Conservation (phyloP, 2,329 filamentous ascomycete species). For the Penicillium sp. region DNA sequence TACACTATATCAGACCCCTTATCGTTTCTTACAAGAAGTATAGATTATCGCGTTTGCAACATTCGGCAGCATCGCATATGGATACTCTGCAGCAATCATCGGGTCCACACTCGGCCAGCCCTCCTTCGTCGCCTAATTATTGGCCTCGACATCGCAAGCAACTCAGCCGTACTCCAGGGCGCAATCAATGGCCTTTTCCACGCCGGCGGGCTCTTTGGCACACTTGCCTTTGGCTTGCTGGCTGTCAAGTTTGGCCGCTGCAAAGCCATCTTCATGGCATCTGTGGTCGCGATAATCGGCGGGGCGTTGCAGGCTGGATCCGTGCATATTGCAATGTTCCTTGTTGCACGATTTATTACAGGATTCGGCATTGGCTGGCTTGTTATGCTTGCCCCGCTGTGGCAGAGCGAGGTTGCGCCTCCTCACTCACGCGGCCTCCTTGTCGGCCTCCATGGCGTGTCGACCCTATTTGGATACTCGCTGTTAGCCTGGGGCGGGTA, state of each 20-base stretch:
- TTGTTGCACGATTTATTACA: neutral
- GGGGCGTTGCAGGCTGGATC: neutral
- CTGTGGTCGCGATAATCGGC: neutral
- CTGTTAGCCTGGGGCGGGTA: too few species aligned
- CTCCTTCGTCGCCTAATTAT: neutral
- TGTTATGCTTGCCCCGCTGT: too few species aligned
- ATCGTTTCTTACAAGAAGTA: too few species aligned
- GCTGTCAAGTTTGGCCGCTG: neutral
- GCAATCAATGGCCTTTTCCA: neutral
- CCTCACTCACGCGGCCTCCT: too few species aligned
- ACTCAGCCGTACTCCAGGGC: neutral
- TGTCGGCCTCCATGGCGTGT: too few species aligned
- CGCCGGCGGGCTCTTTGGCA: neutral
- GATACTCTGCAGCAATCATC: neutral
- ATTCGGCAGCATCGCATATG: slow-evolving; percentile 5
- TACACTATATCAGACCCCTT: too few species aligned
- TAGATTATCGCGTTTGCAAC: slow-evolving; percentile 4
- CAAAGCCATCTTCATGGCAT: neutral
- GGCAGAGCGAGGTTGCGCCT: too few species aligned
- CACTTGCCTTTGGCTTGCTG: neutral
- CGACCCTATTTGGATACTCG: too few species aligned
- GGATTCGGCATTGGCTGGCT: too few species aligned
- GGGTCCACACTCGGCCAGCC: neutral
- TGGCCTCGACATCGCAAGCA: neutral
- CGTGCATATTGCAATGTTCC: slow-evolving; percentile 3